phyloP scores from a whole-genome alignment of 495 filamentous ascomycete genomes.

The Aspergillus avenaceus region DNA sequence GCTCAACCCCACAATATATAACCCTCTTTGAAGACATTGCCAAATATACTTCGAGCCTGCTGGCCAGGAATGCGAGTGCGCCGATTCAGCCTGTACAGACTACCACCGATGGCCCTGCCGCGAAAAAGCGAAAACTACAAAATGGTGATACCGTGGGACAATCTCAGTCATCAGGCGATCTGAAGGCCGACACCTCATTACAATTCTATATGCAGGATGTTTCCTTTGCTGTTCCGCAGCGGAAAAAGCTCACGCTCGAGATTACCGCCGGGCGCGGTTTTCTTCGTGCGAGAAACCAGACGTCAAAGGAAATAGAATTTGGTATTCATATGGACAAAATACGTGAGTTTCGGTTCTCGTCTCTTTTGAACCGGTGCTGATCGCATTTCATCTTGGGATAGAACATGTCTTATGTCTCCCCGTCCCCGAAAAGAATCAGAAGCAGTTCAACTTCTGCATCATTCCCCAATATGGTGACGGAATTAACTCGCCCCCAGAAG shows the following conservation, averaged over 20 bases:
- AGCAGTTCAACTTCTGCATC: constrained; percentile 85
- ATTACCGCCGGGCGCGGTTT: constrained; percentile 54
- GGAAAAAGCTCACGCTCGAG: constrained; percentile 87
- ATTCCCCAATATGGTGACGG: constrained; percentile 62
- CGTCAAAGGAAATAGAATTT: constrained; percentile 63
- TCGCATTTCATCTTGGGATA: constrained; percentile 22
- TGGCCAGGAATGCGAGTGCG: constrained; percentile 30
- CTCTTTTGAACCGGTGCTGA: constrained; percentile 3
- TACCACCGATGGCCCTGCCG: constrained; percentile 29
- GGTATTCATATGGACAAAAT: constrained; percentile 68
- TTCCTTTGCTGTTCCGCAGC: constrained; percentile 73
- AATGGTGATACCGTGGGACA: constrained; percentile 37
- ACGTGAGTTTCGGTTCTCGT: constrained; percentile 47
- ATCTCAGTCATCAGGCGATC: constrained; percentile 38
- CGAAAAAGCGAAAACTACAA: constrained; percentile 56
- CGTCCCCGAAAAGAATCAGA: constrained; percentile 84
- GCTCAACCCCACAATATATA: constrained; percentile 33
- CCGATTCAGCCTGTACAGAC: constrained; percentile 18
- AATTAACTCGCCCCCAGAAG: constrained; percentile 41
- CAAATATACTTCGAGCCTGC: constrained; percentile 42
- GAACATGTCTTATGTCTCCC: constrained; percentile 79
- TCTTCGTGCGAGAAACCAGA: constrained; percentile 63
- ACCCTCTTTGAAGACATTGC: constrained; percentile 47
- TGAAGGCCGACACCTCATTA: constrained; percentile 35
- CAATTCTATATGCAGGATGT: constrained; percentile 63